These are phyloP conservation scores for Phytopythium sindhum DNA, from an alignment of 352 stramenopile species.

Conservation along the genomic window DNA sequence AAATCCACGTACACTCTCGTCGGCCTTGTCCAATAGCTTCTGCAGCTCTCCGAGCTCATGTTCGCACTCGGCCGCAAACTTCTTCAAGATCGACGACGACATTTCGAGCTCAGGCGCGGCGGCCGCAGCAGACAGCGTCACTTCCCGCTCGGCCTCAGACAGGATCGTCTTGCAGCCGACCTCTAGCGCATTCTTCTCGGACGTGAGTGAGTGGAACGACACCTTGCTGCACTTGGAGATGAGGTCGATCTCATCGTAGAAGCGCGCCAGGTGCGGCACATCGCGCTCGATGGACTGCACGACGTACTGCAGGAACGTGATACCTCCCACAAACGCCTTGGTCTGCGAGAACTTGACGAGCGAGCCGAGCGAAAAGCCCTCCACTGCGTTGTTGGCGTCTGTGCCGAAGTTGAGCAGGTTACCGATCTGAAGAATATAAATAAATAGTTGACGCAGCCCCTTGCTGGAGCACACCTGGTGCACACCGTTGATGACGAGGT, in stretches of 20 bases:
- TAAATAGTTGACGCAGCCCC: constrained; percentile 76
- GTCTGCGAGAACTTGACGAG: constrained; percentile 86
- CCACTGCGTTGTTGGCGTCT: constrained; percentile 27
- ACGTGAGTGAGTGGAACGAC: constrained; percentile 51
- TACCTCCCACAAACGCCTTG: constrained; percentile 78
- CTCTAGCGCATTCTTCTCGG: constrained; percentile 73
- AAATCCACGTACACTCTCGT: constrained; percentile 36
- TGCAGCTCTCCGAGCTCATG: constrained; percentile 51
- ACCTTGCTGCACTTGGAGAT: constrained; percentile 75
- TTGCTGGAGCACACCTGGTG: constrained; percentile 77
- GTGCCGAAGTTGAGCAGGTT: constrained; percentile 76
- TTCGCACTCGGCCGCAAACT: constrained; percentile 63
- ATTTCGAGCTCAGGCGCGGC: constrained; percentile 31
- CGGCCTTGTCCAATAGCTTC: constrained; percentile 43
- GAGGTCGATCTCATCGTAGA: constrained; percentile 76
- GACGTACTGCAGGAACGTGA: constrained; percentile 85
- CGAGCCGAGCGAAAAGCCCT: constrained; percentile 72
- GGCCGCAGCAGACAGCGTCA: constrained; percentile 16
- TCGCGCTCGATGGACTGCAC: constrained; percentile 84
- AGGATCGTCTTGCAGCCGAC: constrained; percentile 51
- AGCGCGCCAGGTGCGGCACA: constrained; percentile 63
- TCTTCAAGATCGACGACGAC: constrained; percentile 45
- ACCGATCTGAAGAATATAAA: constrained; percentile 83
- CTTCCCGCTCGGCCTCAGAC: constrained; percentile 35
- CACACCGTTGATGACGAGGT: constrained; percentile 71